Evolutionary conservation across 495 filamentous ascomycete species (phyloP).

Genomic region (Daldinia childiae): DNA sequence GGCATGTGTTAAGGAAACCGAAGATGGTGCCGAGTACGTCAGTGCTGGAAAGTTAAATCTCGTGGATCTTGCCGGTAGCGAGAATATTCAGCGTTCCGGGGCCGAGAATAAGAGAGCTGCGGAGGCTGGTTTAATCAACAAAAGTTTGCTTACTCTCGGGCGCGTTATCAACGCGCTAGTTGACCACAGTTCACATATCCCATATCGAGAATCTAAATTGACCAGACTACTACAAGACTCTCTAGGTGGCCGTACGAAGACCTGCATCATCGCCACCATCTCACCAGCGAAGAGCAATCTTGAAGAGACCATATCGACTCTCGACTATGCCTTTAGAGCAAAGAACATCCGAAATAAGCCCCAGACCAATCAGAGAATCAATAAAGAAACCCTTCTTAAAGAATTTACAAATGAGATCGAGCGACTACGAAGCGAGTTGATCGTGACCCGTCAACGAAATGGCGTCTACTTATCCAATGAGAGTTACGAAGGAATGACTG

Average conservation of each 20-base stretch:
- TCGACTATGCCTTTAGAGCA: slow-evolving; percentile 96
- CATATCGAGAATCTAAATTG: slow-evolving; percentile 96
- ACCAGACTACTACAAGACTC: slow-evolving; percentile 96
- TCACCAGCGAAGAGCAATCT: slow-evolving; percentile 94
- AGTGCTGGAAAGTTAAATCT: slow-evolving; percentile 94
- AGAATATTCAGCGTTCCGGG: slow-evolving; percentile 95
- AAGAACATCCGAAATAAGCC: slow-evolving; percentile 99
- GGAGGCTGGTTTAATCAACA: slow-evolving; percentile 97
- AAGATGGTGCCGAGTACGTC: slow-evolving; percentile 87
- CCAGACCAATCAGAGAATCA: slow-evolving; percentile 88
- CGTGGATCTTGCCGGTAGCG: slow-evolving; percentile 94
- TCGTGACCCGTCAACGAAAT: slow-evolving; percentile 91
- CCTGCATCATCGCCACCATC: slow-evolving; percentile 97
- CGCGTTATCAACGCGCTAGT: slow-evolving; percentile 98
- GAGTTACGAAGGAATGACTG: slow-evolving; percentile 84
- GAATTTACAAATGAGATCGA: slow-evolving; percentile 96
- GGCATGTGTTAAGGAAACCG: slow-evolving; percentile 80
- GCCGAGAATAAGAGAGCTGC: slow-evolving; percentile 97
- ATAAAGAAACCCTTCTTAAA: slow-evolving; percentile 87
- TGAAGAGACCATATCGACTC: slow-evolving; percentile 96
- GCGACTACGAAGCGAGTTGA: slow-evolving; percentile 90
- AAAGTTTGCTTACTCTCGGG: slow-evolving; percentile 92
- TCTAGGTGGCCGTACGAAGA: slow-evolving; percentile 92
- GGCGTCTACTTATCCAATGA: slow-evolving; percentile 92
- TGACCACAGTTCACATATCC: slow-evolving; percentile 89